A percentile compares a stretch with the other conserved stretches of the same genome.
phyloP scores from a whole-genome alignment of 192 early-diverging fungal species.

The Helicostylum pulchrum region DNA sequence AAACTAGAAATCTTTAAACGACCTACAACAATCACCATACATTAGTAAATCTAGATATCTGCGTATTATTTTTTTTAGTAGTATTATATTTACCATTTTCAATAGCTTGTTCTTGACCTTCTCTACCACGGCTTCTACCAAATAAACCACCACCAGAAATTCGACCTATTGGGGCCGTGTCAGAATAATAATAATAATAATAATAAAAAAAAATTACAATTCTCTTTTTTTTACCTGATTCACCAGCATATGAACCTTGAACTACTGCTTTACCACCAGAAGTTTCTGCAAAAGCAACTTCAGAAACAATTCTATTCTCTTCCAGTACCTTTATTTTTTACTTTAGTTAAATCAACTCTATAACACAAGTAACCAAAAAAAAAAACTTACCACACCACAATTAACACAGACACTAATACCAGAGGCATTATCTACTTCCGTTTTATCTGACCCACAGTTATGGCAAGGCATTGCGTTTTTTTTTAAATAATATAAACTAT shows the following conservation, averaged over 20 bases:
- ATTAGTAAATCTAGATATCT: neutral
- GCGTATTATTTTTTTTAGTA: neutral
- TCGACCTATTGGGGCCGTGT: conserved; percentile 27
- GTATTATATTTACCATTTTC: conserved; percentile 44
- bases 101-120: conserved; percentile 68
- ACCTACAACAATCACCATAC: conserved; percentile 35
- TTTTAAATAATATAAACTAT: no score
- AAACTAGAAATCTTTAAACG: conserved; percentile 71
- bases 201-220: neutral
- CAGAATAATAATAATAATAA: no score
- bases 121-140: conserved; percentile 48
- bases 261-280: conserved; percentile 82
- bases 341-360: neutral
- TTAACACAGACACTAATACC: conserved; percentile 27
- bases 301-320: conserved; percentile 89
- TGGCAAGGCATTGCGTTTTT: conserved; percentile 19
- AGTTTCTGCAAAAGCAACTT: conserved; percentile 87
- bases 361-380: conserved; percentile 4
- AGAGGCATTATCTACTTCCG: conserved; percentile 17
- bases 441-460: conserved; percentile 28
- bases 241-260: conserved; percentile 60
- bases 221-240: conserved; percentile 12
- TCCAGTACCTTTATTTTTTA: conserved; percentile 67
- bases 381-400: conserved; percentile 21
- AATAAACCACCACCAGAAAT: conserved; percentile 41